A percentile compares a stretch with the other conserved stretches of the same genome.
Evolutionary conservation across 768 basidiomycete species (phyloP).

Genomic region (Lactarius quietus): DNA sequence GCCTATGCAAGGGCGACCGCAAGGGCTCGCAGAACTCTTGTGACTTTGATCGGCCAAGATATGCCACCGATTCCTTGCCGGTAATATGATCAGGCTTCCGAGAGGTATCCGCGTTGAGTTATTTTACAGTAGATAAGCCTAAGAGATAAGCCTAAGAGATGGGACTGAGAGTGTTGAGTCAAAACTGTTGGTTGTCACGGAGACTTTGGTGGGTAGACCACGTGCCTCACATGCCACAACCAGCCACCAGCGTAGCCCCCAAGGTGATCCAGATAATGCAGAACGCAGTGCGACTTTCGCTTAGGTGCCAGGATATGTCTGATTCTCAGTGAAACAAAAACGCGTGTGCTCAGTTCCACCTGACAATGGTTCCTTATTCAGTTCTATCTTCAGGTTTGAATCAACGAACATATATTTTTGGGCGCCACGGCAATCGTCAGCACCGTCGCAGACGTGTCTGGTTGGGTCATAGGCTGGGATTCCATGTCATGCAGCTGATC

Average conservation of each 20-base stretch:
- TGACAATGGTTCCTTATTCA: background rate
- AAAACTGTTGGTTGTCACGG: background rate
- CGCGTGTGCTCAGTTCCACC: background rate
- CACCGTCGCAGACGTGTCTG: too few relatives aligned
- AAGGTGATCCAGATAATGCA: background rate
- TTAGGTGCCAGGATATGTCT: background rate
- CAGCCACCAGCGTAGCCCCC: background rate
- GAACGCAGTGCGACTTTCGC: background rate
- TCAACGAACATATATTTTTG: background rate
- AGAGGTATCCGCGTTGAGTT: background rate
- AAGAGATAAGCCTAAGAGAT: background rate
- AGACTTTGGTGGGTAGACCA: background rate
- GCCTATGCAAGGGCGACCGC: background rate
- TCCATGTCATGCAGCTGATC: too few relatives aligned
- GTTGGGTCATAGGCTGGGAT: too few relatives aligned
- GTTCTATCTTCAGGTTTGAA: background rate
- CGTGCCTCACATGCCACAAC: background rate
- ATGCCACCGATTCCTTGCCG: background rate
- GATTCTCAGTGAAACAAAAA: constrained; percentile 6
- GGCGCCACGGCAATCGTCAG: constrained; percentile 18
- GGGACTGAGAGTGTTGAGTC: background rate
- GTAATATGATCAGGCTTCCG: background rate
- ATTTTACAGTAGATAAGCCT: background rate
- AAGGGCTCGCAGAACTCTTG: background rate
- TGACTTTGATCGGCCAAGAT: background rate